phyloP scores from a whole-genome alignment of 306 rosid species.

The Myrica gale region DNA sequence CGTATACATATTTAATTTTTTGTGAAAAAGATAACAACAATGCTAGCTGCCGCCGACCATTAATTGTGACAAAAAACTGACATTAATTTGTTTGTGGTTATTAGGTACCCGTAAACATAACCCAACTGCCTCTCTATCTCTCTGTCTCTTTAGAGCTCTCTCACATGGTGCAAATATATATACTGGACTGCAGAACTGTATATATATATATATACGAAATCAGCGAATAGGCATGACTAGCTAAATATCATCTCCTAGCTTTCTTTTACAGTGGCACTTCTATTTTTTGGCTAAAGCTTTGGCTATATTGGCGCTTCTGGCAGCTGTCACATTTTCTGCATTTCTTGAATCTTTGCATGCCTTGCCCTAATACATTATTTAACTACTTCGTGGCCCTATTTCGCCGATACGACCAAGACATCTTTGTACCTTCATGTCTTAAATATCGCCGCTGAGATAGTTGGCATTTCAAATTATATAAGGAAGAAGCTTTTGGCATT shows the following conservation, averaged over 20 bases:
- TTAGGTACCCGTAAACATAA: slow-evolving; percentile 19
- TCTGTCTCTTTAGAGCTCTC: neutral
- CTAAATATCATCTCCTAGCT: slow-evolving; percentile 16
- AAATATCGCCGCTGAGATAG: slow-evolving; percentile 19
- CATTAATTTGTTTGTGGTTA: neutral
- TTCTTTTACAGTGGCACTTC: neutral
- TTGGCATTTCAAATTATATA: neutral
- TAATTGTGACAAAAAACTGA: too few relatives aligned
- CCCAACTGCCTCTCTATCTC: slow-evolving; percentile 14
- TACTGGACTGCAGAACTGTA: neutral
- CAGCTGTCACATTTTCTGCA: slow-evolving; percentile 34
- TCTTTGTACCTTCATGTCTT: slow-evolving; percentile 29
- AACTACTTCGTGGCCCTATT: neutral
- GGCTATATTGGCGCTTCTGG: slow-evolving; percentile 8
- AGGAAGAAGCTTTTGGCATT: neutral
- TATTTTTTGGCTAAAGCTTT: slow-evolving; percentile 1
- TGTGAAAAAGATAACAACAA: too few relatives aligned
- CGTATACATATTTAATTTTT: too few relatives aligned
- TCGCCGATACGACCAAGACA: slow-evolving; percentile 5
- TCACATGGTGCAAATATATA: neutral
- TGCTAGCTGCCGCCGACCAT: too few relatives aligned
- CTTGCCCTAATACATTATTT: neutral
- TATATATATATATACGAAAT: neutral
- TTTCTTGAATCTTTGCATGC: slow-evolving; percentile 41
- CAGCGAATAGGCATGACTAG: neutral